Base-by-base conservation (phyloP, 2,329 filamentous ascomycete species). In the Huntiella savannae region DNA sequence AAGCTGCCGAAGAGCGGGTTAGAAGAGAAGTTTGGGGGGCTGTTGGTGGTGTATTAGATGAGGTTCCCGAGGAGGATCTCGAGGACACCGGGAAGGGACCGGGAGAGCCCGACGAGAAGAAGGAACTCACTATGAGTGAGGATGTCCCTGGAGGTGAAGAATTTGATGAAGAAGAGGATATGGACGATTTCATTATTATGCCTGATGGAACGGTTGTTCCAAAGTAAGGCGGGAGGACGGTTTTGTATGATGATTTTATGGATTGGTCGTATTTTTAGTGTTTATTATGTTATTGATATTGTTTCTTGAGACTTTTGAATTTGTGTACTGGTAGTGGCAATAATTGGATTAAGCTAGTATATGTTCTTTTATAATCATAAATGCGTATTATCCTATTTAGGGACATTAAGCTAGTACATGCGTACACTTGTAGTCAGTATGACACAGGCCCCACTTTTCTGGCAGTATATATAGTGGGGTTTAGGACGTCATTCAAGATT, bases 1-100 rank as follows among this genome's bases (percentile, higher is more conserved):
- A 79, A 57, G 74, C 78, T 33, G 93, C 88, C 59, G 91, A 98
- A 56, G 91, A 96, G 50, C 72, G 75, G 54, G 85, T 86, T 49
- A 71, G 87, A 48, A 79, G 75, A 55, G 87, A 95, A 60, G 82
- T 79, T 10, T 80, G 76, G 76, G 75, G 73, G 12, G 48, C 64
- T 1, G 67, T 68, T 8, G 58, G 68, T 0, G 60, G 62, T 34
- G 68, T 62, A 17, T 63, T 64, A 13, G 62, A 62, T 0, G 57
- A 54, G 6, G 55, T 28, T 10, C 22, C 22, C 2, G 22, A 28
- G 22, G 22, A 28, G 8, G 22, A 10, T 7, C 22, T 28, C 4
- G 22, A 32, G n/a, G 12, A 43, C 8, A 8, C n/a, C 7, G 41
- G 33, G 6, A 5, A 28, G 6, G 22, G 2, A 3, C 2, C 22